Base-by-base conservation (phyloP, 2,329 filamentous ascomycete species). In the Cadophora malorum region DNA sequence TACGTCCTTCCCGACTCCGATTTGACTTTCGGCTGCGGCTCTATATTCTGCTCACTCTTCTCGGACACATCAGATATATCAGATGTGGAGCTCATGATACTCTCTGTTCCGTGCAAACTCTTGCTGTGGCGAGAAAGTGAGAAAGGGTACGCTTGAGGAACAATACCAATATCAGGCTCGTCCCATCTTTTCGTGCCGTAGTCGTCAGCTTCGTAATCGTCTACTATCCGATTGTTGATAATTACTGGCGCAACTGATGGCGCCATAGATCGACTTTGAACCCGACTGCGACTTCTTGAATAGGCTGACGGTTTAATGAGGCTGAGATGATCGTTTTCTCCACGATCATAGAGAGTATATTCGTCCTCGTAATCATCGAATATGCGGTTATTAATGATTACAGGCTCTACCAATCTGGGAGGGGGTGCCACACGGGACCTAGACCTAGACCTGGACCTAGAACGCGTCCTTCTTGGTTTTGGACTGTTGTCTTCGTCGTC, bases 91-190 rank as follows among this genome's bases (percentile, higher is more conserved):
- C 65, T 62, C 31, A 67, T 8, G 8, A 38, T 45, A 47, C 61
- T 67, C 10, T 67, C 65, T 8, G 38, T 67, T 23, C 61, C 55
- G 6, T 21, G 47, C 23, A 67, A 23, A 41, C 55, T 67, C 16
- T 67, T 67, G 23, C 28, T 59, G n/a, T 64, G 65, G 31, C 65
- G 61, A 33, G 65, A 67, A 33, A 67, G 61, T 12, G 52, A 59
- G 23, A 67, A 64, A 4, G 45, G 6, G 28, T 67, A 67, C n/a
- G 60, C 56, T 45, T 66, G 28, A 28, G 31, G 31, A 3, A 55
- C 31, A 38, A 41, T 45, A 14, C 49, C 49, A 10, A 53, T 5
- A 53, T 63, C 61, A 14, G 61, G 61, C 3, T 63, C 61, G 8
- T 35, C 49, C n/a, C 52, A 19, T 5, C 33, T n/a, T 16, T 9